These are phyloP conservation scores for Talaromyces thailandensis DNA, from an alignment of 495 filamentous ascomycete species.

Conservation along the genomic window DNA sequence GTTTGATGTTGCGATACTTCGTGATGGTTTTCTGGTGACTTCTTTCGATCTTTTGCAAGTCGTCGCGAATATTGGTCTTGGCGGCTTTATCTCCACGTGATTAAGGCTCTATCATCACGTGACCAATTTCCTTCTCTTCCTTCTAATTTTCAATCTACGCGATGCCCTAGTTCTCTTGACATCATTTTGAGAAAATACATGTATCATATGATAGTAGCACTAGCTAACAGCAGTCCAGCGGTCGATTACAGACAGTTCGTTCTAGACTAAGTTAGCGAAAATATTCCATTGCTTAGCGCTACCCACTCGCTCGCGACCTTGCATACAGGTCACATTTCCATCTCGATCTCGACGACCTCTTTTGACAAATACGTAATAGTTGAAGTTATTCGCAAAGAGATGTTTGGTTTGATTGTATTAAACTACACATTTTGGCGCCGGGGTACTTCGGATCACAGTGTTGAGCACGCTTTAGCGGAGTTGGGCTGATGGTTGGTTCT, in stretches of 20 bases:
- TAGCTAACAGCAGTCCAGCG: too few species aligned
- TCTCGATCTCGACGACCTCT: not conserved
- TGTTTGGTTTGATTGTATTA: not conserved
- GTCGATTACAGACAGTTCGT: too few species aligned
- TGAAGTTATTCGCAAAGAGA: not conserved
- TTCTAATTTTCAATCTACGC: not conserved
- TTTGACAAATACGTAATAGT: not conserved
- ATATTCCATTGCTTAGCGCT: not conserved
- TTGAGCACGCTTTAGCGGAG: not conserved
- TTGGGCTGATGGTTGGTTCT: not conserved
- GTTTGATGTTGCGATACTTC: not conserved
- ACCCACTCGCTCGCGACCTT: not conserved
- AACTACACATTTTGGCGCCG: not conserved
- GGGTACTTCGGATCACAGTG: not conserved
- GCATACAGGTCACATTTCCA: not conserved
- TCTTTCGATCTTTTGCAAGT: not conserved
- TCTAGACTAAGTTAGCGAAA: not conserved
- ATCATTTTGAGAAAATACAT: too few species aligned
- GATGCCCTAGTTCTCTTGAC: too few species aligned
- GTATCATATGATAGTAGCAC: too few species aligned
- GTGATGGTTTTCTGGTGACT: not conserved
- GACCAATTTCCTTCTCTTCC: not conserved
- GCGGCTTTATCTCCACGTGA: constrained; percentile 1
- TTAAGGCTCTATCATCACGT: not conserved
- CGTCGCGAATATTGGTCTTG: not conserved